Evolutionary conservation across 805 yeast genomes (phyloP).

Genomic region (Saccharomycopsis oosterbeekiorum): DNA sequence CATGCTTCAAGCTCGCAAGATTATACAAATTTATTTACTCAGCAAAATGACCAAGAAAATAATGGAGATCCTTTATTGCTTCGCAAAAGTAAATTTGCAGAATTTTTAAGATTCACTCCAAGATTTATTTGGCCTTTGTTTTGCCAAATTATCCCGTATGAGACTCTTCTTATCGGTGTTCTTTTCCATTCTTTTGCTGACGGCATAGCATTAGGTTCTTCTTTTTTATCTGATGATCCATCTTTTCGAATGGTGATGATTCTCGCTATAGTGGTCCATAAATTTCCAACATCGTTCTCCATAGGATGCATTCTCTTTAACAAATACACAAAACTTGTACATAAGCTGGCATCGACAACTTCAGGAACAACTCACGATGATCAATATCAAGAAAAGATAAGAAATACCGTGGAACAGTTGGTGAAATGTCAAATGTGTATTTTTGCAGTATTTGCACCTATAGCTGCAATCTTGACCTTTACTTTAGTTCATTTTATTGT

Average conservation of each 20-base stretch:
- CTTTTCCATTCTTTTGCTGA: slow-evolving; percentile 61
- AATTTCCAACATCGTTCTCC: slow-evolving; percentile 68
- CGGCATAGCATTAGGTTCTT: slow-evolving; percentile 63
- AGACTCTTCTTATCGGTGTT: slow-evolving; percentile 51
- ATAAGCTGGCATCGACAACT: neutral
- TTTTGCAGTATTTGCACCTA: slow-evolving; percentile 54
- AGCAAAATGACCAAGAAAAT: neutral
- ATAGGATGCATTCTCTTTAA: slow-evolving; percentile 42
- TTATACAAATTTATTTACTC: neutral
- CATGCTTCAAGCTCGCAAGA: slow-evolving; percentile 1
- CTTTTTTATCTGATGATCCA: slow-evolving; percentile 32
- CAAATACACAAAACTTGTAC: neutral
- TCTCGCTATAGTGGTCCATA: slow-evolving; percentile 56
- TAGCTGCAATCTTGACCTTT: slow-evolving; percentile 46
- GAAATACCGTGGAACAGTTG: slow-evolving; percentile 26
- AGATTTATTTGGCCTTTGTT: slow-evolving; percentile 1
- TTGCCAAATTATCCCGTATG: slow-evolving; percentile 25
- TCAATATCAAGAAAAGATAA: slow-evolving; percentile 5
- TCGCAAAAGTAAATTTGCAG: neutral
- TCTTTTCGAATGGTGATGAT: slow-evolving; percentile 39
- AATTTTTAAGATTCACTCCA: neutral
- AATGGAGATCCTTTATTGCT: neutral
- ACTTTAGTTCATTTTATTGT: slow-evolving; percentile 23
- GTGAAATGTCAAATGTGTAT: slow-evolving; percentile 38
- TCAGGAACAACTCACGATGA: neutral